Base-by-base conservation (phyloP, 108 stramenopile genomes). In the Mediolabrus comicus region DNA sequence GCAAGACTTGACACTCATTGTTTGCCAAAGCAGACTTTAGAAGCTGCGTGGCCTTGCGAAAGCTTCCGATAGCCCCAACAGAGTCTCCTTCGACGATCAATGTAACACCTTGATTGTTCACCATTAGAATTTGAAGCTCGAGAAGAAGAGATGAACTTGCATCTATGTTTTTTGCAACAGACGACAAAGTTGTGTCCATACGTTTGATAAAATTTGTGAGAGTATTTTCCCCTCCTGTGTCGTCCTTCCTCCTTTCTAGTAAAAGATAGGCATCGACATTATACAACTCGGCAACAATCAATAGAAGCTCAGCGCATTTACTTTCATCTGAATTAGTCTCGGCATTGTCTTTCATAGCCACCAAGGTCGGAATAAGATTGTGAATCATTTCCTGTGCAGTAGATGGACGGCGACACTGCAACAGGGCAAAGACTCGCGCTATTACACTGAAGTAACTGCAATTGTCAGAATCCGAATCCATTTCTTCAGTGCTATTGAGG, bases 401-500 rank as follows among this genome's bases (percentile, higher is more conserved):
- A 22, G 69, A 70, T 30, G 74, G 43, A 12, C 70, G 62, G 46
- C 75, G 51, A 22, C 75, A 77, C 55, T 80, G 79, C 69, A 80
- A 38, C 10, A 80, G 53, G 16, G 70, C 79, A 34, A 80, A 80
- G 3, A 71, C 62, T 22, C 34, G 32, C 16, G 68, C 67, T 17
- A 63, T 28, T 2, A 58, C 68, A n/a, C n/a, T 22, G 46, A 49
- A 49, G 22, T 7, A 49, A 8, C 46, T 22, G 22, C n/a, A n/a
- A 9, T 9, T 0, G 0, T 16, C 8, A 3, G 8, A 17, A 36
- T 16, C 14, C 33, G 55, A 51, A 31, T 28, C 46, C 30, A 76
- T 33, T 57, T 74, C 58, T 31, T 80, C 79, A 13, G 64, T 52
- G 16, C 52, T 11, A 36, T 30, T 58, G 34, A 77, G 70, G 34